Evolutionary conservation across 352 stramenopile genomes (phyloP), one percentile per base, ranked within the genome.

Genomic region (Pythium aquatile): DNA sequence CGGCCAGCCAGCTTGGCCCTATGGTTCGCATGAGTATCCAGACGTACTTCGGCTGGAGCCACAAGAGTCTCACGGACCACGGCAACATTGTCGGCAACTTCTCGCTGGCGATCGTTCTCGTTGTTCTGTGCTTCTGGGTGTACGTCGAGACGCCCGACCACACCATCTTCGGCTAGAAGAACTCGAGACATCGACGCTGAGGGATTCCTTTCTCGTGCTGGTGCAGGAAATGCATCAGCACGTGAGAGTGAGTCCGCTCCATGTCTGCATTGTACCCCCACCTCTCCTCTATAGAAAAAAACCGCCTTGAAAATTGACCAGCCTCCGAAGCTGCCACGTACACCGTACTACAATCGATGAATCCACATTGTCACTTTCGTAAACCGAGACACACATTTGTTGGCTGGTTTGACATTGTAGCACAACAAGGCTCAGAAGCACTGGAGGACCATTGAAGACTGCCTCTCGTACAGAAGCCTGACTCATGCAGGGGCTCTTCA

Each of bases 41-140:
- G 66, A 83, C 91, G 59, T 94, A 94, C 72, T 94, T 94, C 66
- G 85, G 85, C 59, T 94, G 85, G 85, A 93, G 83, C 66, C 91
- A 94, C 81, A 78, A 89, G 67, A 94, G 85, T 75, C 67, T 94
- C 58, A 92, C 87, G 75, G 85, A 94, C 71, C 81, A 94, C 66
- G 85, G 85, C 51, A 94, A 94, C 79, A 91, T 94, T 53, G 86
- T 94, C 72, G 85, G 85, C 66, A 87, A 78, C 30, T 87, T 85
- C 55, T 90, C 81, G 14, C 87, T 94, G 55, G 83, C 86, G 3
- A 78, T 90, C 54, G 74, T 89, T 59, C 81, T 91, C 55, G 67
- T 84, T 52, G 72, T 88, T 47, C 67, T 90, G 33, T 90, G 81
- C 66, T 74, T 91, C 55, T 91, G 83, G 83, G 81, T 91, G 44